Conservation (phyloP, 352 stramenopile genomes). For the Phytophthora foliorum region DNA sequence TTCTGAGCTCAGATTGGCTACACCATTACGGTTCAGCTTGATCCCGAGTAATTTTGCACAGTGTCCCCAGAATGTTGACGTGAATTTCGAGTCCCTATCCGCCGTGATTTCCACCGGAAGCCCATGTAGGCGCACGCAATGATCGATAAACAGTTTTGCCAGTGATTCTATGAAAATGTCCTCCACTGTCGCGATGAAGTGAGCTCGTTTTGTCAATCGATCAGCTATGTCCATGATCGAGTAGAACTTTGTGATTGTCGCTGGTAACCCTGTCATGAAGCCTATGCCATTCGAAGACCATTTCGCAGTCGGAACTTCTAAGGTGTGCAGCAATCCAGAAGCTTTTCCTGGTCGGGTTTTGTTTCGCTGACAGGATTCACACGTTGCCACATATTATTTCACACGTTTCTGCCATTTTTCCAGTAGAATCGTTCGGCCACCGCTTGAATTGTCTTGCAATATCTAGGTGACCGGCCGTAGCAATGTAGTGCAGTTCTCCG, state of each 20-base stretch:
- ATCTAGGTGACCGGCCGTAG: not conserved
- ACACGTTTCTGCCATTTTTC: not conserved
- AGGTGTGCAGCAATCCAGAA: not conserved
- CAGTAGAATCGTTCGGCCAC: constrained; percentile 8
- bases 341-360: constrained; percentile 1
- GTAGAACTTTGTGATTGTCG: not conserved
- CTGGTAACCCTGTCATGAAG: constrained; percentile 2
- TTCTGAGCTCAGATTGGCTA: too few species aligned
- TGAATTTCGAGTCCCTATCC: constrained; percentile 8
- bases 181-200: not conserved
- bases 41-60: not conserved
- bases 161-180: not conserved
- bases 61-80: not conserved
- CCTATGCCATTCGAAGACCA: constrained; percentile 8
- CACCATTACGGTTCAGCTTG: not conserved
- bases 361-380: not conserved
- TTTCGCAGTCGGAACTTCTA: not conserved
- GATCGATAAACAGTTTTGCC: not conserved
- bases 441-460: not conserved
- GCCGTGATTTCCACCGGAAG: not conserved
- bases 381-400: not conserved
- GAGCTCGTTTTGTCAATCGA: constrained; percentile 9
- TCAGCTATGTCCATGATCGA: constrained; percentile 8
- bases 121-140: constrained; percentile 1
- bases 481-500: constrained; percentile 5